Evolutionary conservation across 2,329 filamentous ascomycete species (phyloP).

Genomic region (Fusarium solani-melongenae): DNA sequence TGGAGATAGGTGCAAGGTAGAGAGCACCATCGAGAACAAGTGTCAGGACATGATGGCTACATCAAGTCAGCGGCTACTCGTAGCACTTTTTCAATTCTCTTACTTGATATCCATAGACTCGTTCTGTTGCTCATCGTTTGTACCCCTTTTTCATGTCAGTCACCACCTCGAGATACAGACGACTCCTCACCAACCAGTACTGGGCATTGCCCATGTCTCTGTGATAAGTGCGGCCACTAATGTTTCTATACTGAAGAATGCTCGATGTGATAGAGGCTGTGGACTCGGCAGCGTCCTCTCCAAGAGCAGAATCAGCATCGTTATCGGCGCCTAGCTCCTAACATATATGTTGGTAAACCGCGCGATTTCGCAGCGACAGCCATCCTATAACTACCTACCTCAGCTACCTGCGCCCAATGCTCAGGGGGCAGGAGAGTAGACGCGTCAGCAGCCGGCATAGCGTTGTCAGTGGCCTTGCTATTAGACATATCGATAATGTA

Average conservation of each 20-base stretch:
- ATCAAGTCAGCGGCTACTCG: neutral
- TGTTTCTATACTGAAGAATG: conserved; percentile 29
- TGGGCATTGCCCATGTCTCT: conserved; percentile 26
- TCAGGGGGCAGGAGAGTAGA: conserved; percentile 22
- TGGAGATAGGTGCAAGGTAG: conserved; percentile 5
- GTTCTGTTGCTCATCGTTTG: conserved; percentile 30
- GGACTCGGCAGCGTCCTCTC: conserved; percentile 2
- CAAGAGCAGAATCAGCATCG: conserved; percentile 19
- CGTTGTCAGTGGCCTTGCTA: neutral
- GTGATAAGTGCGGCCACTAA: conserved; percentile 26
- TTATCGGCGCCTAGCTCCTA: conserved; percentile 15
- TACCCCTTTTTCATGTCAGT: conserved; percentile 14
- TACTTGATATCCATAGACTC: conserved; percentile 37
- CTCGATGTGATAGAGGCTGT: conserved; percentile 24
- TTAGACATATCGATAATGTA: neutral
- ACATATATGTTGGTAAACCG: neutral
- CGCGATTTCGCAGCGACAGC: neutral
- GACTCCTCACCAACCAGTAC: conserved; percentile 8
- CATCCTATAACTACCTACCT: conserved; percentile 12
- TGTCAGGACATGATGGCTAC: conserved; percentile 28
- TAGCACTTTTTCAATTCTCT: accelerated
- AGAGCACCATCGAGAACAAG: conserved; percentile 19
- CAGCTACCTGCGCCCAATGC: conserved; percentile 27
- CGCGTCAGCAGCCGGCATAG: neutral
- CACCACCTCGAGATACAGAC: accelerated